Evolutionary conservation across 176 grass and related monocot species (phyloP).

Genomic region (Chrysopogon serrulatus): DNA sequence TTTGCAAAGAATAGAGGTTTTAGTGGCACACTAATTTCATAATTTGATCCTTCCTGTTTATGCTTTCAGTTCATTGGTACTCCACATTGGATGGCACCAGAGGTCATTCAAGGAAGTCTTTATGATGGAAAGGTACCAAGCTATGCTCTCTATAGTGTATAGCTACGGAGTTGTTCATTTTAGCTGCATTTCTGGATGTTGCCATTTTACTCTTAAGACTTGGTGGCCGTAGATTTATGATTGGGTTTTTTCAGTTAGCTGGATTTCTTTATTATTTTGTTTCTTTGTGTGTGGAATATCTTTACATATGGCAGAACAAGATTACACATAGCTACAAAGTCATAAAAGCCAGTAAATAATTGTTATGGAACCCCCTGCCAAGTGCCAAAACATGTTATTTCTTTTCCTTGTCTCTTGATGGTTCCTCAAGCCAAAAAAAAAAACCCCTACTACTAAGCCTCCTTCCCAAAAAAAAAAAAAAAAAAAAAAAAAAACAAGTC

Average conservation of each 20-base stretch:
- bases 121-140: slow-evolving; percentile 96
- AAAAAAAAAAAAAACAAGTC: no score
- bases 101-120: slow-evolving; percentile 99
- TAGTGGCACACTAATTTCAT: not conserved
- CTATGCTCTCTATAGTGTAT: not conserved
- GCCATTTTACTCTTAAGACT: not conserved
- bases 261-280: not conserved
- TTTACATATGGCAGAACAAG: slow-evolving; percentile 2
- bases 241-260: not conserved
- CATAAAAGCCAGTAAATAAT: slow-evolving; percentile 19
- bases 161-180: slow-evolving; percentile 2
- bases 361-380: not conserved
- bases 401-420: slow-evolving; percentile 1
- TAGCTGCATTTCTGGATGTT: slow-evolving; percentile 17
- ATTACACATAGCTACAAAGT: not conserved
- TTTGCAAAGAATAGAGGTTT: slow-evolving; percentile 3
- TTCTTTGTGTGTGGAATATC: not conserved
- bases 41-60: slow-evolving; percentile 29
- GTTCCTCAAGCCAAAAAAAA: slow-evolving; percentile 9
- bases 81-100: slow-evolving; percentile 99
- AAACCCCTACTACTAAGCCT: slow-evolving; percentile 14
- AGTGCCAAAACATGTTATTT: slow-evolving; percentile 15
- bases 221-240: not conserved
- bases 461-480: no score
- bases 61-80: slow-evolving; percentile 94